Evolutionary conservation across 169 alveolate genomes (phyloP), one percentile per base, ranked within the genome.

Genomic region (Cryptosporidium meleagridis): DNA sequence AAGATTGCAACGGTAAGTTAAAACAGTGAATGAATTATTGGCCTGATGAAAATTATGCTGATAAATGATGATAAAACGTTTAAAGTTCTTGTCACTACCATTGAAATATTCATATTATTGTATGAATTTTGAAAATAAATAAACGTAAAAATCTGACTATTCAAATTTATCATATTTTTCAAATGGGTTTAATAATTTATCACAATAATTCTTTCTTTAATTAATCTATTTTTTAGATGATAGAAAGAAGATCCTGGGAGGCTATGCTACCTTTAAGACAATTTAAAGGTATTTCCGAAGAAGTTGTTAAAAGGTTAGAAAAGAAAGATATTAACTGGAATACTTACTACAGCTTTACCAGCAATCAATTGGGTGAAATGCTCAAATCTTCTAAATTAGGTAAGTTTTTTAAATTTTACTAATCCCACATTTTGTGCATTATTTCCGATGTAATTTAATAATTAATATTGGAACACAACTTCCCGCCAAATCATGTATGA

Each of bases 251-350:
- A 87, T 97, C 98, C 98, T 98, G 99, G 99, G 95, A 97, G 55
- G 95, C 98, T 41, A 97, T 97, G 99, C 95, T 99, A 1, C 99
- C 99, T 1, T 93, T 98, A 92, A 95, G 99, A 85, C 99, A 99
- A 94, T 98, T 98, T 96, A 97, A 97, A 75, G 96, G 95, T 2
- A 85, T 96, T 45, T 93, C 96, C n/a, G 99, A 98, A 85, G 99
- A 98, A 59, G 87, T 98, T 58, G 87, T 98, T 75, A 89, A 97
- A 75, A 97, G 97, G 91, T 92, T 98, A 44, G 99, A 99, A 92
- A 96, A 96, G 91, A 97, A 98, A 87, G 99, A 98, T 91, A 93
- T 98, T 69, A 94, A 97, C 2, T 98, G 98, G 98, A 97, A 97
- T 86, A 97, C 97, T 85, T 98, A 97, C 92, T 96, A 98, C 86